Percentiles rank a stretch among this genome's conserved stretches.
Evolutionary conservation across 306 rosid genomes (phyloP).

Genomic region (Vicia faba): DNA sequence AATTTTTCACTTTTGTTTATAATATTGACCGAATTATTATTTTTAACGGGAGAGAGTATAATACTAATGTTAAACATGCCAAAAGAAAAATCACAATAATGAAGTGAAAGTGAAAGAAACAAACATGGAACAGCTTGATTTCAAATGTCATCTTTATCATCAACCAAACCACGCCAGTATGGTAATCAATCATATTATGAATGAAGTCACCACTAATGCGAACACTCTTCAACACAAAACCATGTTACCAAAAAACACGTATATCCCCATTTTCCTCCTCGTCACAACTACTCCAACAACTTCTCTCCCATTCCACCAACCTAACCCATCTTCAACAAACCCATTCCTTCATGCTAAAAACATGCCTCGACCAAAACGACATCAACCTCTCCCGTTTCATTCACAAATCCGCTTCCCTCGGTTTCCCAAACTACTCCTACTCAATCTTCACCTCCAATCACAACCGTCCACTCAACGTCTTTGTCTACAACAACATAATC

Average conservation of each 20-base stretch:
- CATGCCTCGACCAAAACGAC: slow-evolving; percentile 49
- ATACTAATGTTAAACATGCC: too few species aligned
- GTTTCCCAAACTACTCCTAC: slow-evolving; percentile 46
- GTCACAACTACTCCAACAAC: not conserved
- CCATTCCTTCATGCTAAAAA: slow-evolving; percentile 49
- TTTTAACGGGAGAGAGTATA: too few species aligned
- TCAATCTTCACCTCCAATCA: slow-evolving; percentile 45
- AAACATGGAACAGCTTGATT: too few species aligned
- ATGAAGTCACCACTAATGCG: slow-evolving; percentile 13
- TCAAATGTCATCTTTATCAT: too few species aligned
- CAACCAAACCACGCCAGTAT: not conserved
- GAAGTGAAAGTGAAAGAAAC: too few species aligned
- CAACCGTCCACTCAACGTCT: slow-evolving; percentile 39
- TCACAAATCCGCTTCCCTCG: slow-evolving; percentile 47
- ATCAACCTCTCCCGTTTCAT: slow-evolving; percentile 52
- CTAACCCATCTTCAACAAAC: slow-evolving; percentile 53
- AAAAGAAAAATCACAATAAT: too few species aligned
- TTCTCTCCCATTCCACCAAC: slow-evolving; percentile 37
- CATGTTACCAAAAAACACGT: not conserved
- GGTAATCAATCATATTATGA: not conserved
- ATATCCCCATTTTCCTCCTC: not conserved
- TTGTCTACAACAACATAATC: slow-evolving; percentile 52
- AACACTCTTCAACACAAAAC: not conserved
- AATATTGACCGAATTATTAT: too few species aligned
- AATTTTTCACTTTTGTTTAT: too few species aligned